phyloP scores from a whole-genome alignment of 2,329 filamentous ascomycete genomes.

The Beauveria medogensis region DNA sequence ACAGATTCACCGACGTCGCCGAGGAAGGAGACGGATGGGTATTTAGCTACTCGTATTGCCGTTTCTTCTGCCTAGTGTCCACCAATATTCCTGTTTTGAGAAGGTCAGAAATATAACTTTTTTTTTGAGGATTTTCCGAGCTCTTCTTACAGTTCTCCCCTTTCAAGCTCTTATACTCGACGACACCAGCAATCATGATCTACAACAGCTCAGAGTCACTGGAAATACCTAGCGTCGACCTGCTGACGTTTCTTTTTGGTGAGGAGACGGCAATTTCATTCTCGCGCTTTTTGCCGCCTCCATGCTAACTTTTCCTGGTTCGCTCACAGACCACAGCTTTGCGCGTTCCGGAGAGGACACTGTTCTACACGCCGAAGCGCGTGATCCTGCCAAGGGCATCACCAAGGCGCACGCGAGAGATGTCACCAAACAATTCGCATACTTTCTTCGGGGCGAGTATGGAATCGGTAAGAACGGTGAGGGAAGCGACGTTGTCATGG shows the following conservation, averaged over 20 bases:
- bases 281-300: background rate
- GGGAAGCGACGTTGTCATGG: constrained; percentile 45
- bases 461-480: constrained; percentile 41
- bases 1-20: background rate
- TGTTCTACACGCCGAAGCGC: constrained; percentile 48
- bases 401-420: constrained; percentile 42
- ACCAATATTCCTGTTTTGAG: too few relatives aligned
- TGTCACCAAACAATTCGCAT: constrained; percentile 44
- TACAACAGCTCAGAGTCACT: constrained; percentile 26
- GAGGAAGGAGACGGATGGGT: background rate
- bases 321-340: constrained; percentile 24
- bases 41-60: background rate
- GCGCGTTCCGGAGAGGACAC: constrained; percentile 36
- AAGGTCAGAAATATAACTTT: too few relatives aligned
- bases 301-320: background rate
- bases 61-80: background rate
- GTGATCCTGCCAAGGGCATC: constrained; percentile 42
- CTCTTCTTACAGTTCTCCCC: too few relatives aligned
- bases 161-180: background rate
- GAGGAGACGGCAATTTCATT: background rate
- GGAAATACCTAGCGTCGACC: constrained; percentile 31
- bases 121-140: too few relatives aligned
- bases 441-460: constrained; percentile 45
- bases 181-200: constrained; percentile 20
- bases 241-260: constrained; percentile 38